Evolutionary conservation across 768 basidiomycete species (phyloP), one percentile per base, ranked within the genome.

Genomic region (Holtermanniella nyarrowii): DNA sequence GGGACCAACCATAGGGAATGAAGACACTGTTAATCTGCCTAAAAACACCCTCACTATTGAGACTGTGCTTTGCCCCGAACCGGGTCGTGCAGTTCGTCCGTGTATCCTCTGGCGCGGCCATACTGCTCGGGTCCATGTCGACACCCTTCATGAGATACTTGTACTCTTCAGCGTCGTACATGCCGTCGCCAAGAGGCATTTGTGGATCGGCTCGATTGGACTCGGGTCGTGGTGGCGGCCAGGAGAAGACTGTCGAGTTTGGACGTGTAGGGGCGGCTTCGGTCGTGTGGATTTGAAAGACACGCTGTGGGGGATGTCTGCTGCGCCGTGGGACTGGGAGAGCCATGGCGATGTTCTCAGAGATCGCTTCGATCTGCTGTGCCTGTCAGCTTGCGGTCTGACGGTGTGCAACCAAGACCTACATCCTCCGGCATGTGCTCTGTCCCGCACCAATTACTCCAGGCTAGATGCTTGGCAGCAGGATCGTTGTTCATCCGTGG

Each of bases 381-480:
- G 25, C n/a, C 2, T 14, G 37, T 1, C n/a, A 22, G 22, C 22
- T 18, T 24, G 44, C 10, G 7, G 39, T 3, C 10, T 10, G 23
- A 46, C 2, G 12, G 46, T 7, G 46, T 14, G 10, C 12, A 13
- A 27, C 23, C n/a, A n/a, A 23, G n/a, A 61, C 67, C 49, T 50
- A 72, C 69, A 3, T 70, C 66, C 14, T 65, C 62, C 22, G 55
- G 53, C 51, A 72, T 63, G 20, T 54, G 49, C 18, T 62, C 61
- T 3, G 70, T 72, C 13, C 70, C 70, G 43, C 70, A 72, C 50
- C 55, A 70, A 51, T 72, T 72, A 16, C 62, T 58, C 70, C 70
- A 72, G 48, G 61, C 68, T 41, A 65, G 61, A 49, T 65, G 54
- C 14, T 44, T 41, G 42, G 56, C 47, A 4, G 46, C 48, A 18